Percentiles rank a stretch among this genome's conserved stretches.
These are phyloP conservation scores for Coniella lustricola DNA, from an alignment of 2,329 filamentous ascomycete species.

Conservation along the genomic window DNA sequence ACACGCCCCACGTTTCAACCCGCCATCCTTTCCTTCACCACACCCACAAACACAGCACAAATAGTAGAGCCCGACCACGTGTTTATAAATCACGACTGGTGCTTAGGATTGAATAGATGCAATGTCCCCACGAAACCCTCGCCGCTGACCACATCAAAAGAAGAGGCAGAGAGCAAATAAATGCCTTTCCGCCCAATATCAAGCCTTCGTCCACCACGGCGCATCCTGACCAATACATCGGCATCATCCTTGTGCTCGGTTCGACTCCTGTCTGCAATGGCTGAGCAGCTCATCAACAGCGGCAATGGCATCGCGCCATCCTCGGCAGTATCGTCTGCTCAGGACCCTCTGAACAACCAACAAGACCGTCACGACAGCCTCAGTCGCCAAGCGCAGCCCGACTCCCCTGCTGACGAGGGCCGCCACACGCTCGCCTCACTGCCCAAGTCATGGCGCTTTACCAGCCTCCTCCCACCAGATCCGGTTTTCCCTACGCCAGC, in stretches of 20 bases:
- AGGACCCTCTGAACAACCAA: background rate
- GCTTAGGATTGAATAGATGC: background rate
- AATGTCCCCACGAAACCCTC: background rate
- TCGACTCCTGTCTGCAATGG: constrained; percentile 8
- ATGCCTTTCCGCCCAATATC: constrained; percentile 10
- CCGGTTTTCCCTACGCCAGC: constrained; percentile 71
- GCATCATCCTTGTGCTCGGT: background rate
- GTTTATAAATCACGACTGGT: too few species aligned
- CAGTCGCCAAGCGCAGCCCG: background rate
- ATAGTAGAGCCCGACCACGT: too few species aligned
- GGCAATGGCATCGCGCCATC: constrained; percentile 8
- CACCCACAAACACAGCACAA: too few species aligned
- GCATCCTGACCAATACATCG: background rate
- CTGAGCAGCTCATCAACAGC: constrained; percentile 11
- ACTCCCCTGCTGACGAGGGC: constrained; percentile 20
- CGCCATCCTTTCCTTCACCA: too few species aligned
- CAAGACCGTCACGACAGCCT: constrained; percentile 7
- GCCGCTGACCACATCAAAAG: background rate
- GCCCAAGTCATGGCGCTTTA: constrained; percentile 60
- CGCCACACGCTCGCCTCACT: constrained; percentile 44
- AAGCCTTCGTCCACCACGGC: constrained; percentile 5
- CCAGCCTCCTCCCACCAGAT: constrained; percentile 67
- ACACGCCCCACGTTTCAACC: too few species aligned
- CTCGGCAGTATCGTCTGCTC: background rate
- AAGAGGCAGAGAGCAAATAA: background rate